A percentile compares a stretch with the other conserved stretches of the same genome.
phyloP scores from a whole-genome alignment of 768 basidiomycete species.

The Pholiota conissans region DNA sequence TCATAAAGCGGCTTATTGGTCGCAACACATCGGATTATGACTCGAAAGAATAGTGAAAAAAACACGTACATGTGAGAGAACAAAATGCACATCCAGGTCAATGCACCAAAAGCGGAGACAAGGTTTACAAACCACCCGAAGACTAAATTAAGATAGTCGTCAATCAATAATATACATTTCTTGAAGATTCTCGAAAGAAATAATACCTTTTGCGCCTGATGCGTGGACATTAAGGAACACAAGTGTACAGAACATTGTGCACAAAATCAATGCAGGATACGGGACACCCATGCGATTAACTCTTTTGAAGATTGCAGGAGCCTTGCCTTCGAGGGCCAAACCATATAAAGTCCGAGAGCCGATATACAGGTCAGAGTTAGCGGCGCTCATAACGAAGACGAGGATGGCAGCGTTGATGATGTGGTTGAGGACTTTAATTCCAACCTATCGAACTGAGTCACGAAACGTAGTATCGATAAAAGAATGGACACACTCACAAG shows the following conservation, averaged over 20 bases:
- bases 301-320: constrained; percentile 42
- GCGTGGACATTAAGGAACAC: constrained; percentile 58
- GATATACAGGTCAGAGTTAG: constrained; percentile 65
- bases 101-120: constrained; percentile 46
- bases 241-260: constrained; percentile 53
- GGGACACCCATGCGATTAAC: constrained; percentile 49
- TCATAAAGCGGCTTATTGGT: constrained; percentile 45
- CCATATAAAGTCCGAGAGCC: constrained; percentile 50
- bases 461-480: not conserved
- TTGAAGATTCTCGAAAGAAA: too few species aligned
- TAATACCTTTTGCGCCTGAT: constrained; percentile 54
- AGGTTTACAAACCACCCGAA: constrained; percentile 52
- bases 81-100: constrained; percentile 53
- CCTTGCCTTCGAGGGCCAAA: constrained; percentile 50
- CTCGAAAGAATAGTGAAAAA: not conserved
- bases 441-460: constrained; percentile 32
- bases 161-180: too few species aligned
- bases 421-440: constrained; percentile 59
- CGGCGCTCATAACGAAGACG: constrained; percentile 62
- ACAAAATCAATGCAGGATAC: constrained; percentile 51
- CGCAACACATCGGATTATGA: too few species aligned
- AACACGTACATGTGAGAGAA: constrained; percentile 58
- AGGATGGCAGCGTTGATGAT: constrained; percentile 66
- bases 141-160: constrained; percentile 39
- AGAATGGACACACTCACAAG: constrained; percentile 23